Evolutionary conservation across 495 filamentous ascomycete species (phyloP), one percentile per base, ranked within the genome.

Genomic region (Penicillium manginii): DNA sequence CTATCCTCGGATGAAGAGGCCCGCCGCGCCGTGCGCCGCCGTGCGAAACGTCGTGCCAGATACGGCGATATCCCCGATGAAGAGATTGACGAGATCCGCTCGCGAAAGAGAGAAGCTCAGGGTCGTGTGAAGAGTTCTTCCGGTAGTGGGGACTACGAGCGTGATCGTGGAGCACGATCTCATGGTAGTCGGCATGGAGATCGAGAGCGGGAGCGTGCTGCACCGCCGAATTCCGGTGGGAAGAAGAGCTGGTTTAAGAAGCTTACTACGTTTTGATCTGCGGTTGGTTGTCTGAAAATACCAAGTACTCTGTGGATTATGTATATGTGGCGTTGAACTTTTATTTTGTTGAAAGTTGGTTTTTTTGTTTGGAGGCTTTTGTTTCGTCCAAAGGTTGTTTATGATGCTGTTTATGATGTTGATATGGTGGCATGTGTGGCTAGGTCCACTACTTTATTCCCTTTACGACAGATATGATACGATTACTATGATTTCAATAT

Each of bases 241-340:
- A 82, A 78, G 63, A 73, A 74, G 2, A 76, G 72, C 58, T 83
- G 81, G 81, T 73, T 83, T 42, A 73, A 75, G 58, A 83, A 79
- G 52, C 58, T 81, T 42, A 74, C 77, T 21, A 70, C 58, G 57
- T 63, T 76, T 43, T 76, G 58, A 68, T 49, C 3, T 43, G 40
- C 4, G 0, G 15, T 17, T 17, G 40, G 17, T 17, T 43, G 40
- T 37, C 9, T 37, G 40, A 9, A 43, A 10, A 19, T 29, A 29
- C 26, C 6, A 29, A 4, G 26, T 29, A 29, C 26, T 29, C 26
- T 29, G 4, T 8, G 26, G 6, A 29, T 29, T 29, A 29, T 29
- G 26, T 29, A 29, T 8, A 29, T 29, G 26, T 29, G 4, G 26
- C 26, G 26, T 29, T 29, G 26, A 1, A 29, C 6, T 29, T 29